Evolutionary conservation across 2,329 filamentous ascomycete species (phyloP), one percentile per base, ranked within the genome.

Genomic region (Aspergillus japonicus): DNA sequence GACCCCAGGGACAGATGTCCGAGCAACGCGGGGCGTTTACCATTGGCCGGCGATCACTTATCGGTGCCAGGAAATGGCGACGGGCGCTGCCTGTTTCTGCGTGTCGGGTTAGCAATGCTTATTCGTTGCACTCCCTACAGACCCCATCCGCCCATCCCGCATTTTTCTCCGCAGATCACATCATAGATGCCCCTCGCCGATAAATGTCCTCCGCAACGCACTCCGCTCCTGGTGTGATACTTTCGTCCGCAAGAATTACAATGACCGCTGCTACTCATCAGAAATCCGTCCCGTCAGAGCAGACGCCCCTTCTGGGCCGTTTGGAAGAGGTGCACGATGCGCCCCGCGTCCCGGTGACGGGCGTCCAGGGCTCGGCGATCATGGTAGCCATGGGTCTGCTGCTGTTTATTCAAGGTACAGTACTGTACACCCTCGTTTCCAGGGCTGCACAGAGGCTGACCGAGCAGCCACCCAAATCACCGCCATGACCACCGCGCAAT

Each of bases 401-500:
- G 47, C n/a, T 56, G 54, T 50, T 56, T 14, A 56, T 56, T 23
- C 42, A 47, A 47, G 47, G 52, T 54, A 54, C 19, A 39, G 33
- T 10, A 54, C 19, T 24, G 33, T 10, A n/a, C 35, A 5, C 21
- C 1, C 16, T 19, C 4, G 12, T 21, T 16, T 16, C 1, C 26
- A 29, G 26, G 26, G 26, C 7, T 10, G 7, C 26, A 35, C 33
- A 35, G 33, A 19, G 47, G 52, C 52, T 54, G 39, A 54, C 23
- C 7, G 10, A 47, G 4, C 24, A 82, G 82, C 83, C 16, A 82
- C 84, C 62, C 95, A 95, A 69, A 91, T 93, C 76, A 91, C 88
- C 12, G 87, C 91, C 66, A 87, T 96, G 71, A 90, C 90, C 5
- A 93, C 92, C 58, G 90, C 89, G 1, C 91, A 95, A 75, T 90